Evolutionary conservation across 352 stramenopile genomes (phyloP).

Genomic region (Pythium guiyangense): DNA sequence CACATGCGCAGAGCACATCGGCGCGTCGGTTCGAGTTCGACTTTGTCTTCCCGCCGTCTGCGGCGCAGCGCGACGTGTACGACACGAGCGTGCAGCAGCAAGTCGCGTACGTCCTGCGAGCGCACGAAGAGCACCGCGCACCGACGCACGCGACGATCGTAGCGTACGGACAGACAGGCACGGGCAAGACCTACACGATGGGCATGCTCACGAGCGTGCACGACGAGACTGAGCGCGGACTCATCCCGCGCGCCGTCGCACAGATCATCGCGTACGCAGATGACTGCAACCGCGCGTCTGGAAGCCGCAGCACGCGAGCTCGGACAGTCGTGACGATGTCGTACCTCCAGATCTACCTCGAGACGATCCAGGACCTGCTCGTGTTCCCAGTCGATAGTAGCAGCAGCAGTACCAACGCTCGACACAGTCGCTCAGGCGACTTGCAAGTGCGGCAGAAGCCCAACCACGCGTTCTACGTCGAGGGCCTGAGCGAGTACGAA

Average conservation of each 20-base stretch:
- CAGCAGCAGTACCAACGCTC: background rate
- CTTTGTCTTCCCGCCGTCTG: constrained; percentile 46
- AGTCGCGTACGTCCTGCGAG: constrained; percentile 37
- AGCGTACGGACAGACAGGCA: constrained; percentile 71
- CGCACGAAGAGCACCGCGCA: constrained; percentile 10
- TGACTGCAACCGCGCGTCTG: constrained; percentile 9
- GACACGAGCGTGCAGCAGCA: constrained; percentile 27
- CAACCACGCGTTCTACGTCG: constrained; percentile 55
- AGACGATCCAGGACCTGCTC: constrained; percentile 62
- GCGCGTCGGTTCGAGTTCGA: constrained; percentile 65
- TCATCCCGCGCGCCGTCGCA: constrained; percentile 58
- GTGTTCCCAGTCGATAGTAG: constrained; percentile 15
- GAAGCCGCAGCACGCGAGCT: background rate
- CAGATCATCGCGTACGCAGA: constrained; percentile 41
- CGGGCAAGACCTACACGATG: constrained; percentile 78
- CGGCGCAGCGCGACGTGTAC: constrained; percentile 51
- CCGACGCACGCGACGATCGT: constrained; percentile 45
- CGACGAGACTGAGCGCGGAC: constrained; percentile 29
- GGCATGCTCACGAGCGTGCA: constrained; percentile 45
- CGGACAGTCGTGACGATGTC: constrained; percentile 34
- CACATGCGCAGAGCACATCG: constrained; percentile 7
- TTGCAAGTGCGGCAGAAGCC: constrained; percentile 42
- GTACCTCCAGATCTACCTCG: constrained; percentile 78
- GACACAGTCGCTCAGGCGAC: constrained; percentile 8
- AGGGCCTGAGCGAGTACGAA: constrained; percentile 48